Evolutionary conservation across 1,284 basidiomycete species (phyloP), one percentile per base, ranked within the genome.

Genomic region (Thecaphora thlaspeos): DNA sequence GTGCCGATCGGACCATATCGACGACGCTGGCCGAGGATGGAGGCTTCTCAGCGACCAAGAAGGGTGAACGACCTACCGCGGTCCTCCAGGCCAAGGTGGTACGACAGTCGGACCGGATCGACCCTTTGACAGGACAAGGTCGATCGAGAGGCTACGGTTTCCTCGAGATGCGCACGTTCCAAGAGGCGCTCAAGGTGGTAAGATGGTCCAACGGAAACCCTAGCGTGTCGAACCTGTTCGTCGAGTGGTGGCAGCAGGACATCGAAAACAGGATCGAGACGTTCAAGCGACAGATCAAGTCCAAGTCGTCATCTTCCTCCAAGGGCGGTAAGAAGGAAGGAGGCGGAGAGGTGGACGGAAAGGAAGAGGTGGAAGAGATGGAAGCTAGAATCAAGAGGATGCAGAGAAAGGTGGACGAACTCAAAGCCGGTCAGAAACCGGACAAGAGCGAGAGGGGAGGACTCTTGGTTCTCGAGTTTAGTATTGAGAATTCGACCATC

Each of bases 131-230:
- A 0, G 90, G 89, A 2, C 86, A 89, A 65, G 91, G 91, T 2
- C 84, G 88, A 50, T 90, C 88, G 66, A 90, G 88, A 75, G 94
- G 94, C 0, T 99, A 96, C 72, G 95, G 94, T 15, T 98, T 99
- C 81, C 76, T 98, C 38, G 94, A 98, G 81, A 85, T 96, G 84
- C 82, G 85, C 36, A 84, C 81, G 23, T 94, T 96, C 76, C 85
- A 87, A 11, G 91, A 97, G 73, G 91, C 93, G 2, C 82, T 99
- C 30, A 88, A 90, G 40, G 88, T 96, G 1, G 79, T 98, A 32
- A 84, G 94, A 21, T 98, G 91, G 90, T 87, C 88, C 17, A 99
- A 98, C 81, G 94, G 90, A 75, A 93, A 94, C 79, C 63, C 63
- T 23, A 43, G 49, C 3, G 55, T 74, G 17, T 44, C 40, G 4